These are phyloP conservation scores for Actinomucor elegans DNA, from an alignment of 371 early-diverging fungal genomes.

Conservation along the genomic window DNA sequence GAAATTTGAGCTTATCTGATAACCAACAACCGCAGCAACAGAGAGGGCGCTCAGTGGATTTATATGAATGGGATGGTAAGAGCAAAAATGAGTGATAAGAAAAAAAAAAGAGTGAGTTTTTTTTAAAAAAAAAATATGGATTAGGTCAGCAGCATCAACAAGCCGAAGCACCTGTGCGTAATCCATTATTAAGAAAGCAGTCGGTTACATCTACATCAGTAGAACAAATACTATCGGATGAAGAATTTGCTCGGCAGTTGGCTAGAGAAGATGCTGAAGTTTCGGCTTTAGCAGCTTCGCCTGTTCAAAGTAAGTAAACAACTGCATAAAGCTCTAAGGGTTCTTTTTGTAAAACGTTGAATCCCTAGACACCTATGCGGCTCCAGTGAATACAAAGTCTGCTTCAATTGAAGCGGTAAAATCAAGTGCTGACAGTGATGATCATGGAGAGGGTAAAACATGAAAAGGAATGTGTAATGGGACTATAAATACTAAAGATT, in stretches of 20 bases:
- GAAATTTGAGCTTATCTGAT: constrained; percentile 13
- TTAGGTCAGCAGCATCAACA: too few species aligned
- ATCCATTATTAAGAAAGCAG: constrained; percentile 5
- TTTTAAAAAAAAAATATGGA: too few species aligned
- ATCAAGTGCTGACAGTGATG: neutral
- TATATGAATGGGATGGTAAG: constrained; percentile 28
- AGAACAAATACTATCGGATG: constrained; percentile 31
- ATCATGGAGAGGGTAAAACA: neutral
- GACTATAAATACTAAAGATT: neutral
- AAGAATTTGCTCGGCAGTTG: constrained; percentile 34
- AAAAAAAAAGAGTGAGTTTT: too few species aligned
- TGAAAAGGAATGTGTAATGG: too few species aligned
- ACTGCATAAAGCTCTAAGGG: too few species aligned
- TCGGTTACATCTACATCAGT: constrained; percentile 16
- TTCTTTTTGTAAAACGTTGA: too few species aligned
- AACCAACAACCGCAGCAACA: constrained; percentile 2
- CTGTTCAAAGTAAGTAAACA: too few species aligned
- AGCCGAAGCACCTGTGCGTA: neutral
- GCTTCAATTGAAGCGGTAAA: neutral
- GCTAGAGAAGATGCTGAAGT: constrained; percentile 18
- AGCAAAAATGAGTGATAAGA: too few species aligned
- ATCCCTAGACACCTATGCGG: too few species aligned
- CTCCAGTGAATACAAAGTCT: neutral
- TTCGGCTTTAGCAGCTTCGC: neutral
- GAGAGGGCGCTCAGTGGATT: constrained; percentile 12